Evolutionary conservation across 805 yeast genomes (phyloP).

Genomic region (Barnettozyma botsteinii): DNA sequence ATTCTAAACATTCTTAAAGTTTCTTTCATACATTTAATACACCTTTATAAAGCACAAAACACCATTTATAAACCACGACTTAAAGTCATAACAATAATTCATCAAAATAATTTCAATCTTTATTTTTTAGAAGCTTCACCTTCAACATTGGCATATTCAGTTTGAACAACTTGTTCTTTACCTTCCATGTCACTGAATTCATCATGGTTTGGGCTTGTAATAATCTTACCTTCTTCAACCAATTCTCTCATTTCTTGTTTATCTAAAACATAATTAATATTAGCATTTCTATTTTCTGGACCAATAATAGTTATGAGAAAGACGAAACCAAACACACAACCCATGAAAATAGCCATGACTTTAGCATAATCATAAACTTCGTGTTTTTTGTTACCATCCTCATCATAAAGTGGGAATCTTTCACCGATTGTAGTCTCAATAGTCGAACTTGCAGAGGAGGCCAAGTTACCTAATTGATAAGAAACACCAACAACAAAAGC

Average conservation of each 20-base stretch:
- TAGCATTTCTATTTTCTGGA: slow-evolving; percentile 46
- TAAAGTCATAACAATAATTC: neutral
- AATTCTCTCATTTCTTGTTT: slow-evolving; percentile 22
- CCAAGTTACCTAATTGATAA: slow-evolving; percentile 65
- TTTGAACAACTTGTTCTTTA: slow-evolving; percentile 1
- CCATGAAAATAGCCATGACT: slow-evolving; percentile 64
- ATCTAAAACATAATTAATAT: slow-evolving; percentile 20
- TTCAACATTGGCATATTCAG: neutral
- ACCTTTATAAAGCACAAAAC: neutral
- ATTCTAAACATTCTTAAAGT: too few relatives aligned
- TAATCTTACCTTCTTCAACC: slow-evolving; percentile 22
- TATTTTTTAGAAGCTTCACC: neutral
- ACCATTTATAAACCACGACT: neutral
- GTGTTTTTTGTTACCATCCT: slow-evolving; percentile 26
- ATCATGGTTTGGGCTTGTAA: slow-evolving; percentile 13
- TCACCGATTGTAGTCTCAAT: slow-evolving; percentile 61
- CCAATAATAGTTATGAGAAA: slow-evolving; percentile 48
- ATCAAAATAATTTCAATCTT: neutral
- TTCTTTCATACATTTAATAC: too few relatives aligned
- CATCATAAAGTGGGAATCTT: slow-evolving; percentile 37
- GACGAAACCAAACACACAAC: slow-evolving; percentile 52
- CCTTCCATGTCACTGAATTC: slow-evolving; percentile 5
- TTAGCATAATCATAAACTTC: slow-evolving; percentile 45
- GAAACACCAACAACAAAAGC: slow-evolving; percentile 58
- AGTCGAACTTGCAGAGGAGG: slow-evolving; percentile 63